These are phyloP conservation scores for Fonsecaea monophora DNA, from an alignment of 2,329 filamentous ascomycete genomes.

Conservation along the genomic window DNA sequence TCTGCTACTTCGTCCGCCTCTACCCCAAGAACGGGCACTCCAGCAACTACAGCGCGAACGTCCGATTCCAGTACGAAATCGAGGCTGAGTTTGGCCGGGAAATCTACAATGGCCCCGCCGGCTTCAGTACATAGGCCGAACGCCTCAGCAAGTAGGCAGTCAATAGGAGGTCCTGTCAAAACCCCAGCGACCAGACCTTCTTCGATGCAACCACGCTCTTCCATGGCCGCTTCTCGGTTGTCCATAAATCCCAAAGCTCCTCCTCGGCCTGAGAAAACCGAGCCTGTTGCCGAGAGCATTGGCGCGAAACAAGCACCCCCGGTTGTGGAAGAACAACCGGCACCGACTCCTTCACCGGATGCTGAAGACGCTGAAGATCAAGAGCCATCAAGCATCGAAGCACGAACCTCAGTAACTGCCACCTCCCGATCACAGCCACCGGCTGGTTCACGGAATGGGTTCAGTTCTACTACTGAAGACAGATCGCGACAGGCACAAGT, in stretches of 20 bases:
- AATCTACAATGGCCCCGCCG: conserved; percentile 73
- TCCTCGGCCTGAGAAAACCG: conserved; percentile 12
- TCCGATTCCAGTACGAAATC: conserved; percentile 56
- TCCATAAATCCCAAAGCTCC: conserved; percentile 18
- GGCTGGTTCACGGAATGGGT: conserved; percentile 7
- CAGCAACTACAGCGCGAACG: conserved; percentile 60
- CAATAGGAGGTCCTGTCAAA: conserved; percentile 29
- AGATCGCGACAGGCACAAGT: conserved; percentile 33
- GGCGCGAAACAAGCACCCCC: conserved; percentile 25
- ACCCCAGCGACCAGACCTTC: conserved; percentile 43
- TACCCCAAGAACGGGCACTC: conserved; percentile 69
- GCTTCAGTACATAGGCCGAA: conserved; percentile 39
- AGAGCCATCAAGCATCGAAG: conserved; percentile 2
- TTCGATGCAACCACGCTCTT: conserved; percentile 49
- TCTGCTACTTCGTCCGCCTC: conserved; percentile 62
- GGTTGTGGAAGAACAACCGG: conserved; percentile 20
- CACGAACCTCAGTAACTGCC: neutral
- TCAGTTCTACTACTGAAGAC: conserved; percentile 20
- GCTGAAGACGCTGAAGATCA: conserved; percentile 10
- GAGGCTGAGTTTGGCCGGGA: conserved; percentile 62
- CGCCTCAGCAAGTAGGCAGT: conserved; percentile 26
- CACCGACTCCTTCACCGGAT: neutral
- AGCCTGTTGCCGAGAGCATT: neutral
- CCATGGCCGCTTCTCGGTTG: conserved; percentile 37
- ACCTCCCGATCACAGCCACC: conserved; percentile 2